Base-by-base conservation (phyloP, 169 alveolate genomes). In the Plasmodium blacklocki region DNA sequence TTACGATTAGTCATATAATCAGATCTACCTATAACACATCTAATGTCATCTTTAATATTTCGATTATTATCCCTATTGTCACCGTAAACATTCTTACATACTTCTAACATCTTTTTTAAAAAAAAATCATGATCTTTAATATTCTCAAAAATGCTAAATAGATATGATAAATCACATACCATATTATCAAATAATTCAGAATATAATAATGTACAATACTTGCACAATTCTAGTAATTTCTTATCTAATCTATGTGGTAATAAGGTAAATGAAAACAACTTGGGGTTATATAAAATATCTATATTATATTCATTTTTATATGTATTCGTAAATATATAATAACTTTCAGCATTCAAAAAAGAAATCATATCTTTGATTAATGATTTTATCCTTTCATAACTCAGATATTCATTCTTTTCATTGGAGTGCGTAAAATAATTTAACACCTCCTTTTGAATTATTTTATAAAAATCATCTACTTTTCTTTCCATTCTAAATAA, bases 21-120 rank as follows among this genome's bases (percentile, higher is more conserved):
- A 15, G 91, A 83, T 23, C 91, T 26, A 7, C 91, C 91, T 63
- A 83, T 83, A 29, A 83, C 67, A 14, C 91, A 83, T 2, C 91
- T 78, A 56, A 83, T 68, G 45, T 83, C 91, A 9, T 83, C 70
- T 14, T 32, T 47, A 54, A 83, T 83, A 11, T 83, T 63, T 45
- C 91, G 12, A 32, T 67, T 83, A 9, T 80, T 80, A 12, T 32
- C 14, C 39, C 56, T 83, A 15, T 83, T 56, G 45, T 29, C 45
- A 12, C 67, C 11, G 19, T 83, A 83, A 3, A 83, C 83, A 6
- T 50, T 67, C 32, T 83, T 73, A 62, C 91, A 83, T 32, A 83
- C 59, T 3, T 60, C 73, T 18, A 83, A 56, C 14, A 83, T 58
- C 18, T 62, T 83, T 23, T 73, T 62, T 14, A 9, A 56, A 68